These are phyloP conservation scores for Stenocarpella maydis DNA, from an alignment of 2,329 filamentous ascomycete genomes.

Conservation along the genomic window DNA sequence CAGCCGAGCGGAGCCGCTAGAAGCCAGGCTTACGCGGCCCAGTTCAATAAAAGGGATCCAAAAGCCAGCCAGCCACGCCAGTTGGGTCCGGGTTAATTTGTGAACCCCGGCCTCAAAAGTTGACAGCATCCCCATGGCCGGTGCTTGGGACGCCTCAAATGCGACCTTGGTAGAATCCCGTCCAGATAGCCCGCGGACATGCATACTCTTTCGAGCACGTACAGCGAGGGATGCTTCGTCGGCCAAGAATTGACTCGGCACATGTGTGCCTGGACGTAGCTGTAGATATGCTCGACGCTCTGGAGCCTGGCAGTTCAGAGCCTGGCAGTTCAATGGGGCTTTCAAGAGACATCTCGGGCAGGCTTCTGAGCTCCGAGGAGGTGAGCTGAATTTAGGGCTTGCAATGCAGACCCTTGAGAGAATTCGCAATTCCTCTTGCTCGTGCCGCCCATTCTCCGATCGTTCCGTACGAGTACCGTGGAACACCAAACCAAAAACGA, in stretches of 20 bases:
- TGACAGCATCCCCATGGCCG: constrained; percentile 13
- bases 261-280: neutral
- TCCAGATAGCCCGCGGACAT: constrained; percentile 5
- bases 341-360: neutral
- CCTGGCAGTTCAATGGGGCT: neutral
- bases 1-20: constrained; percentile 35
- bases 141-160: constrained; percentile 11
- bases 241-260: neutral
- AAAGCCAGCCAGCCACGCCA: constrained; percentile 11
- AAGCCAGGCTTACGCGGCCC: constrained; percentile 36
- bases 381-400: constrained; percentile 2
- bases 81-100: constrained; percentile 16
- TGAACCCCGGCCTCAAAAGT: neutral
- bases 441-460: neutral
- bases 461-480: neutral
- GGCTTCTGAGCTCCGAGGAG: constrained; percentile 16
- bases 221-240: constrained; percentile 9
- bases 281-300: neutral
- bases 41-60: constrained; percentile 20
- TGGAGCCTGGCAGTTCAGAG: neutral
- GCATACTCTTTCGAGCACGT: constrained; percentile 14
- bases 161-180: neutral
- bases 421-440: neutral
- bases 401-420: constrained; percentile 6
- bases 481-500: neutral